phyloP scores from a whole-genome alignment of 2,329 filamentous ascomycete species.

The Claviceps paspali region DNA sequence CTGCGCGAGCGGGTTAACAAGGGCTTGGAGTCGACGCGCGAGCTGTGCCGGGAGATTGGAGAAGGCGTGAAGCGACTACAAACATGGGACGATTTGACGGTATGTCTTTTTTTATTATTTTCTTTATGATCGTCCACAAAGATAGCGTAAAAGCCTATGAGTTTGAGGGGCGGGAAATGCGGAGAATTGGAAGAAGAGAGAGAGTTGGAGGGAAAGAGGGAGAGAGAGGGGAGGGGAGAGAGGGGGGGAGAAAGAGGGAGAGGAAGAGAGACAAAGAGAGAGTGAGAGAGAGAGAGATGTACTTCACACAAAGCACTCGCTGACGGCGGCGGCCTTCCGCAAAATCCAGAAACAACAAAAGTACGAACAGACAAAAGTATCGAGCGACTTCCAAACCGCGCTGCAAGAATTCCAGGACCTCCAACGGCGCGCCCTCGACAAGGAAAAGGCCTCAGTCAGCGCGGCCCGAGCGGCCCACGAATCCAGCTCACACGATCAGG shows the following conservation, averaged over 20 bases:
- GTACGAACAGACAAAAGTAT: conserved; percentile 90
- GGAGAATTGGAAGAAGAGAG: too few species aligned
- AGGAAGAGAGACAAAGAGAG: background rate
- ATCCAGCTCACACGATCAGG: conserved; percentile 21
- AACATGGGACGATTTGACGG: conserved; percentile 69
- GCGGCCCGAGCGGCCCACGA: conserved; percentile 73
- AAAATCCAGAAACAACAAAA: conserved; percentile 83
- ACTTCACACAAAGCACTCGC: too few species aligned
- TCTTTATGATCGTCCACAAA: too few species aligned
- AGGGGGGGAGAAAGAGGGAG: too few species aligned
- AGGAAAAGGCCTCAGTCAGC: conserved; percentile 72
- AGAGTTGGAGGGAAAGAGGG: too few species aligned
- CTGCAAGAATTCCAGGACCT: conserved; percentile 83
- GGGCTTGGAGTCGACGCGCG: conserved; percentile 70
- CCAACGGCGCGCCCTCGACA: conserved; percentile 82
- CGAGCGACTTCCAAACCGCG: conserved; percentile 79
- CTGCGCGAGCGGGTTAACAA: conserved; percentile 83
- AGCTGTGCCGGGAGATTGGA: conserved; percentile 79
- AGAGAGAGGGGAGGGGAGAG: too few species aligned
- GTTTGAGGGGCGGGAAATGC: too few species aligned
- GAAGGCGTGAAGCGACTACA: conserved; percentile 90
- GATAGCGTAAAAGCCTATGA: too few species aligned
- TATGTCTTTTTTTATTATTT: conserved; percentile 30
- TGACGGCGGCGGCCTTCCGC: background rate
- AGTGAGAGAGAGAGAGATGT: too few species aligned